Base-by-base conservation (phyloP, 2,329 filamentous ascomycete genomes). In the Phoma herbarum region DNA sequence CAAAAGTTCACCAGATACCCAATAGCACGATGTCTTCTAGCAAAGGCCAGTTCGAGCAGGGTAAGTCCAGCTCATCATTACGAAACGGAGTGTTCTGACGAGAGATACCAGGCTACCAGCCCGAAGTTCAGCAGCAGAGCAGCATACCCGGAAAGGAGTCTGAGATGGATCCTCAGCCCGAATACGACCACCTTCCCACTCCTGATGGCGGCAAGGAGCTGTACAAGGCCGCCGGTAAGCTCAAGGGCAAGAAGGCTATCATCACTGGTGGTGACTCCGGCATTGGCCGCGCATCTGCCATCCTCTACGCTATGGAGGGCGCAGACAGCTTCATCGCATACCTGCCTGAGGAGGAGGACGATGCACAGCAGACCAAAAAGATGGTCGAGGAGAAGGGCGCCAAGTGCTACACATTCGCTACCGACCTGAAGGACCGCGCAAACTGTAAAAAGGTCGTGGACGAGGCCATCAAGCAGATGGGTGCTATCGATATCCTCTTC, bases 181-280 rank as follows among this genome's bases (percentile, higher is more conserved):
- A 85, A 43, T 86, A 85, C 56, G 86, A 89, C 54, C 81, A 89
- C 58, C 77, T 93, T 2, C 91, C 91, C 0, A 88, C 86, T 5
- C 83, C 85, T 18, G 85, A 90, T 58, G 88, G 89, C 35, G 86
- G 86, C 12, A 88, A 86, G 66, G 85, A 90, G 68, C 84, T 84
- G 46, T 94, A 95, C 80, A 87, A 88, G 72, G 85, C 90, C 4
- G 89, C 91, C 1, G 88, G 87, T 47, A 96, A 95, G 79, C 85
- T 95, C 7, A 78, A 86, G 68, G 90, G 87, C 61, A 91, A 89
- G 77, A 90, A 86, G 59, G 90, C 91, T 8, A 77, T 95, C 57
- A 94, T 95, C 69, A 94, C 91, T 0, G 91, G 91, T 16, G 91
- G 91, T 3, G 91, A 94, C 76, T 89, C 86, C 7, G 91, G 91